Evolutionary conservation across 352 stramenopile genomes (phyloP).

Genomic region (Phytopythium oedochilum): DNA sequence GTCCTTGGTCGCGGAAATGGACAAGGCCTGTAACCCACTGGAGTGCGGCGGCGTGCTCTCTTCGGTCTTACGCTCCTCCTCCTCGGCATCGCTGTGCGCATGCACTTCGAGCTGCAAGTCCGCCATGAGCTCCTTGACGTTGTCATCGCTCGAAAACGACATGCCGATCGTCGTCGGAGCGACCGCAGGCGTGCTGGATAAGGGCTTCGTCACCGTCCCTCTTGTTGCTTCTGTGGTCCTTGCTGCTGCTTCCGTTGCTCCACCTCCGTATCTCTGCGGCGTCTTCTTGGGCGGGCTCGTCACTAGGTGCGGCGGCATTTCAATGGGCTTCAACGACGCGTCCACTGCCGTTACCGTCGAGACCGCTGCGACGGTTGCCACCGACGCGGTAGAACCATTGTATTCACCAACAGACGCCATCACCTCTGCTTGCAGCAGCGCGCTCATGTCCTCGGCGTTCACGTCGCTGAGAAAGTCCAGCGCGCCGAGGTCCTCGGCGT

Average conservation of each 20-base stretch:
- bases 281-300: slow-evolving; percentile 12
- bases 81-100: slow-evolving; percentile 9
- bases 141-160: slow-evolving; percentile 28
- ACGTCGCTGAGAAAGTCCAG: slow-evolving; percentile 58
- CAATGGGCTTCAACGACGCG: slow-evolving; percentile 16
- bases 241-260: too few relatives aligned
- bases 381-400: neutral
- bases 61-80: slow-evolving; percentile 56
- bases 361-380: neutral
- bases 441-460: slow-evolving; percentile 43
- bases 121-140: slow-evolving; percentile 45
- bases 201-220: neutral
- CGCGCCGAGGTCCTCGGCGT: slow-evolving; percentile 18
- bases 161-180: slow-evolving; percentile 2
- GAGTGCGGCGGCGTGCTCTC: slow-evolving; percentile 38
- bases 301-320: slow-evolving; percentile 25
- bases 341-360: slow-evolving; percentile 10
- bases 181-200: slow-evolving; percentile 9
- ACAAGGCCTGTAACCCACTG: slow-evolving; percentile 6
- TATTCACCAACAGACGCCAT: neutral
- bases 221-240: neutral
- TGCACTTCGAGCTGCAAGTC: slow-evolving; percentile 37
- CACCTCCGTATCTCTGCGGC: neutral
- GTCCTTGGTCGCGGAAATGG: slow-evolving; percentile 1
- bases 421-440: slow-evolving; percentile 38